Evolutionary conservation across 192 early-diverging fungal genomes (phyloP), one percentile per base, ranked within the genome.

Genomic region (Thoreauomyces humboldtii): DNA sequence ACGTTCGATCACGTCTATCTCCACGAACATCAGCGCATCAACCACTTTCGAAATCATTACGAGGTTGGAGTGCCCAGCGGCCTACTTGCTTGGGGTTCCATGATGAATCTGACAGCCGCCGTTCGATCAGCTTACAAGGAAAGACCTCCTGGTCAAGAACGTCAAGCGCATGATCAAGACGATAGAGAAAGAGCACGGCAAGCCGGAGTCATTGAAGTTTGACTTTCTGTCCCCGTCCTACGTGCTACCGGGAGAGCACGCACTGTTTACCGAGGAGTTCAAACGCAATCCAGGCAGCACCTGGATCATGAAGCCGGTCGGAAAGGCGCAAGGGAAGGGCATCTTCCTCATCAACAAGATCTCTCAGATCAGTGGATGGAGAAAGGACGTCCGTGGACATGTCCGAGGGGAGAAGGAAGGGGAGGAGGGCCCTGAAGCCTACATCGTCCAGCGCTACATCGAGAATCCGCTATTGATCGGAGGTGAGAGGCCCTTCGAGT

Each of bases 221-320:
- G 77, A 85, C 36, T 83, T 86, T 59, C 79, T 85, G 37, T 69
- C 77, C 42, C 78, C 79, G 11, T 74, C 77, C 24, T 86, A 80
- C 63, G 84, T 77, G 2, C 72, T 86, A 4, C 84, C 84, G 25
- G 78, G 77, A 42, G 84, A 86, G 57, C 81, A 86, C 56, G 84
- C 84, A 0, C 68, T 86, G 28, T 86, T 86, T 48, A 79, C 84
- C 44, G 84, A 86, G 63, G 84, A 86, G 69, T 86, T 86, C 65
- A 86, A 83, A 59, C 59, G 81, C n/a, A 80, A 82, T 56, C 74
- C 77, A 7, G 83, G 84, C n/a, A 59, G 69, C 25, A 72, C 83
- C 7, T 86, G 84, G 84, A 86, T 86, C 55, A 86, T 86, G 84
- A 86, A 86, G 56, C 84, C 84, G 1, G 84, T 86, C 6, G 84